Evolutionary conservation across 805 yeast species (phyloP), one percentile per base, ranked within the genome.

Genomic region (Metschnikowia henanensis): DNA sequence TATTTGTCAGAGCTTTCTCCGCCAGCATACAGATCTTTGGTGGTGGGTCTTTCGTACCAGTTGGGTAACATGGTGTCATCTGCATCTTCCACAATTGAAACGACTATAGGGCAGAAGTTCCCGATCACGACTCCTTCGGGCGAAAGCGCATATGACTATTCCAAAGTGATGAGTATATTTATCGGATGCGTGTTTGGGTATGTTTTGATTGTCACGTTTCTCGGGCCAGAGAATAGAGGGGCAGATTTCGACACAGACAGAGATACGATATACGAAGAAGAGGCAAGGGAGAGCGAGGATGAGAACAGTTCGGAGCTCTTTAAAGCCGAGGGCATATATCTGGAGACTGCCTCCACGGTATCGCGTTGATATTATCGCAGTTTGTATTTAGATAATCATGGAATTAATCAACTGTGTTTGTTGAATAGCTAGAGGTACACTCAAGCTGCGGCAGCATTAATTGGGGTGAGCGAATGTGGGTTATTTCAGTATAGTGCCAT

Each of bases 21-120:
- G 3, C 44, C 44, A 7, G 39, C 44, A 3, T 30, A 41, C 36
- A 33, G 49, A 3, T 37, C 49, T n/a, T 41, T 48, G 44, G 50
- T 45, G 38, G 49, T 45, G 8, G 52, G 52, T 6, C 61, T 80
- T 17, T 73, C 80, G 8, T 84, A 84, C 57, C 90, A 83, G 63
- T 72, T 83, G 46, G 90, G 90, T 66, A 83, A 83, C 60, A 72
- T 84, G 56, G 86, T 84, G 0, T 78, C 86, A 4, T 75, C 85
- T 17, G 89, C 88, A 0, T 76, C 85, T 3, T 74, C 84, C 16
- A 84, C 91, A 5, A 84, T 84, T 49, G 88, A 84, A 61, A 67
- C 87, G 3, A 68, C 72, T 15, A 63, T 81, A 33, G 84, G 89
- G 23, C 71, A 70, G 26, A 63, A 66, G 39, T 84, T 81, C 71